Conservation (phyloP, 2,329 filamentous ascomycete species). For the Thermoascus crustaceus region DNA sequence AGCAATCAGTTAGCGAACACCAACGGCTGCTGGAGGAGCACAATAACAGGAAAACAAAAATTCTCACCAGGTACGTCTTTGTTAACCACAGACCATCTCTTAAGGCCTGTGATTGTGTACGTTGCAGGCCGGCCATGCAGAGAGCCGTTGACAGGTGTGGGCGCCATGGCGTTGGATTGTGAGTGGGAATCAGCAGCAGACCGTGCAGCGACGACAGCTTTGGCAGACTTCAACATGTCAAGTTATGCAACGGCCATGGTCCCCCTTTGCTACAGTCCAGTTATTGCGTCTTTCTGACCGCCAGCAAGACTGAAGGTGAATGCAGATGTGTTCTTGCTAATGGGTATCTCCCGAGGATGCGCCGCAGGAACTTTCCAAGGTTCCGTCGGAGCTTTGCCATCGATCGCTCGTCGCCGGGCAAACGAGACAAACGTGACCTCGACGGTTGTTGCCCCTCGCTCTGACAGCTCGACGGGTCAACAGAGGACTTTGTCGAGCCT, state of each 20-base stretch:
- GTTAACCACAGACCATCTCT: constrained; percentile 74
- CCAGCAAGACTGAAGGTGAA: no score
- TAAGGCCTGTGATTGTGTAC: constrained; percentile 64
- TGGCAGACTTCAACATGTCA: constrained; percentile 27
- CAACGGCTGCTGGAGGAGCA: not conserved
- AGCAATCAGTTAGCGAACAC: constrained; percentile 1
- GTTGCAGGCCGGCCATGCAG: constrained; percentile 14
- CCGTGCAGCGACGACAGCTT: constrained; percentile 25
- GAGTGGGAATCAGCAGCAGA: constrained; percentile 14
- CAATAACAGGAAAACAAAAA: not conserved
- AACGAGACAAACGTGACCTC: constrained; percentile 15
- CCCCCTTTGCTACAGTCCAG: constrained; percentile 3
- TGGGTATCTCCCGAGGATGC: constrained; percentile 4
- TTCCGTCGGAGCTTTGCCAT: no score
- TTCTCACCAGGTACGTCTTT: constrained; percentile 59
- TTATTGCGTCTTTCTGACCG: not conserved
- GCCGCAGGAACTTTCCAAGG: no score
- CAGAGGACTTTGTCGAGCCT: not conserved
- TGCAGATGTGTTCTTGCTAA: constrained; percentile 2
- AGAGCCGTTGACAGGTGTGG: constrained; percentile 20
- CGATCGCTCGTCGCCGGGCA: no score
- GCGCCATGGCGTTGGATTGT: constrained; percentile 17
- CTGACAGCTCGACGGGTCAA: not conserved
- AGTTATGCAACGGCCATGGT: constrained; percentile 1
- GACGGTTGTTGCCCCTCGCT: constrained; percentile 3